A percentile compares a stretch with the other conserved stretches of the same genome.
Evolutionary conservation across 192 early-diverging fungal species (phyloP).

Genomic region (Tieghemiomyces parasiticus): DNA sequence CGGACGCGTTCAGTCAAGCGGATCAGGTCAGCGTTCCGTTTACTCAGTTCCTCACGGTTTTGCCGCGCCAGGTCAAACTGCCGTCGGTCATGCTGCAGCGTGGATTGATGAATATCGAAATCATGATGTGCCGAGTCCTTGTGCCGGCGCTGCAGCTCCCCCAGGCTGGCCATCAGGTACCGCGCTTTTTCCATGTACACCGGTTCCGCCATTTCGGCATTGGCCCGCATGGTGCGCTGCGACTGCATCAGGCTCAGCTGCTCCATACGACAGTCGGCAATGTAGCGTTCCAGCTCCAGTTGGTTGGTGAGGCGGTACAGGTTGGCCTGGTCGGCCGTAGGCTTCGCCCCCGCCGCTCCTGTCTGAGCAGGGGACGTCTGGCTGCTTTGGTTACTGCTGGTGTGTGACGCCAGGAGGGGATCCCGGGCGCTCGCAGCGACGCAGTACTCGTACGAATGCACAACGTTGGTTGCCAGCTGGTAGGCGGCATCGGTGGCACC

Average conservation of each 20-base stretch:
- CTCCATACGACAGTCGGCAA: not conserved
- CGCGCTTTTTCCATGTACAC: not conserved
- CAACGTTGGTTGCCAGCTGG: not conserved
- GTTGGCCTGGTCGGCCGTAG: not conserved
- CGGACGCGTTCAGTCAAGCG: not conserved
- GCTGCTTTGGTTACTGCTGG: not conserved
- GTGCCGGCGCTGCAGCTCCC: not conserved
- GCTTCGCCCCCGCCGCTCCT: too few relatives aligned
- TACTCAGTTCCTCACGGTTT: not conserved
- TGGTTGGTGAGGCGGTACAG: slow-evolving; percentile 1
- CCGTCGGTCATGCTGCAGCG: not conserved
- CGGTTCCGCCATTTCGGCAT: slow-evolving; percentile 7
- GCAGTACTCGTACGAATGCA: not conserved
- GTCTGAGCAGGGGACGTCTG: not conserved
- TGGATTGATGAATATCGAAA: not conserved
- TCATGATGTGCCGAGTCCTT: not conserved
- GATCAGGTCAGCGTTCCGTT: not conserved
- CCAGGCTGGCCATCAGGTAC: not conserved
- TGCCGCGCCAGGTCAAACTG: not conserved
- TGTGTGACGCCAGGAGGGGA: not conserved
- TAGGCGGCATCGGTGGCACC: not conserved
- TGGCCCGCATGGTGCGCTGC: slow-evolving; percentile 2
- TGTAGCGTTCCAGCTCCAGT: slow-evolving; percentile 5
- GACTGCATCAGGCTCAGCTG: not conserved
- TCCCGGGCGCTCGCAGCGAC: not conserved